Conservation (phyloP, 192 early-diverging fungal species). For the Geranomyces michiganensis region DNA sequence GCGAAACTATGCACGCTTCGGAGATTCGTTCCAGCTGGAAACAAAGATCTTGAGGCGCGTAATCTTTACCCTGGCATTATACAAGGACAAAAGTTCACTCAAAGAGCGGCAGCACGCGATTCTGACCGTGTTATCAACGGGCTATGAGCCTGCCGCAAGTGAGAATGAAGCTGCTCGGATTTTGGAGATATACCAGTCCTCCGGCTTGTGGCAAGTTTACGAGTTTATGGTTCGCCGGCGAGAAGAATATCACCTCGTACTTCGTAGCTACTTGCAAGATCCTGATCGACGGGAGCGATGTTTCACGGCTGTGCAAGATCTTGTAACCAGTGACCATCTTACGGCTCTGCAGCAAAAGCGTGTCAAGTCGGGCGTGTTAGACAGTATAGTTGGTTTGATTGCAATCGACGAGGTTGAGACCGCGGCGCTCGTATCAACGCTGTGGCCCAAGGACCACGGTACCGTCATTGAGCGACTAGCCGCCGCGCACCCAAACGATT, state of each 20-base stretch:
- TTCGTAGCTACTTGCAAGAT: slow-evolving; percentile 47
- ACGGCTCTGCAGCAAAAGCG: slow-evolving; percentile 19
- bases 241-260: slow-evolving; percentile 34
- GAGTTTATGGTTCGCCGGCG: slow-evolving; percentile 32
- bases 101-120: slow-evolving; percentile 46
- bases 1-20: slow-evolving; percentile 25
- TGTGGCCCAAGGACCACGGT: slow-evolving; percentile 32
- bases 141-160: slow-evolving; percentile 17
- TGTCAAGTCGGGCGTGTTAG: slow-evolving; percentile 35
- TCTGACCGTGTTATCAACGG: slow-evolving; percentile 33
- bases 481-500: slow-evolving; percentile 13
- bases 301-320: slow-evolving; percentile 23
- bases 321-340: slow-evolving; percentile 21
- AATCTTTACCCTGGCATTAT: slow-evolving; percentile 28
- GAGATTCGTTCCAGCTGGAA: slow-evolving; percentile 12
- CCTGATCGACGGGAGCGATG: slow-evolving; percentile 15
- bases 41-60: slow-evolving; percentile 19
- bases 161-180: slow-evolving; percentile 21
- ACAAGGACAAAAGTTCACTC: not conserved
- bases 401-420: slow-evolving; percentile 33
- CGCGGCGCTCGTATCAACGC: slow-evolving; percentile 28
- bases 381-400: slow-evolving; percentile 22
- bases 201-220: slow-evolving; percentile 41
- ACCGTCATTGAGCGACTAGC: slow-evolving; percentile 30
- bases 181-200: slow-evolving; percentile 19